These are phyloP conservation scores for Cladophialophora chaetospira DNA, from an alignment of 2,329 filamentous ascomycete species.

Conservation along the genomic window DNA sequence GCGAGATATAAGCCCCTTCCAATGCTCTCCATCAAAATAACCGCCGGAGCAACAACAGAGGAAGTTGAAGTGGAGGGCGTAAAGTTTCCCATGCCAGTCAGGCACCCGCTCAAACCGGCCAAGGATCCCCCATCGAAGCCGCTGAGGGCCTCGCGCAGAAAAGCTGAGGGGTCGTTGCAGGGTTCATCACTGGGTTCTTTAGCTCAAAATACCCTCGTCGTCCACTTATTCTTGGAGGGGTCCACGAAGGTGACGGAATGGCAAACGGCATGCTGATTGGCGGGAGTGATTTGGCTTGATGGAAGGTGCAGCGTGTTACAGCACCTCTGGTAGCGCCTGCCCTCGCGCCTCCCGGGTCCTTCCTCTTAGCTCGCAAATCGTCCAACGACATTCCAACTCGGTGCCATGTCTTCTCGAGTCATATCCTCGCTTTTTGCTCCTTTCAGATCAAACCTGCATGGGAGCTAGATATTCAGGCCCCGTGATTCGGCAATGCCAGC, in stretches of 20 bases:
- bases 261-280: constrained; percentile 24
- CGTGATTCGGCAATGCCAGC: constrained; percentile 23
- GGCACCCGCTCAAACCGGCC: no score
- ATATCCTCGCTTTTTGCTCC: constrained; percentile 14
- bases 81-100: no score
- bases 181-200: constrained; percentile 1
- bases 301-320: no score
- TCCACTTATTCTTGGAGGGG: constrained; percentile 3
- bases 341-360: constrained; percentile 20
- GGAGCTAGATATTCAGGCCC: constrained; percentile 10
- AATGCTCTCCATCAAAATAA: constrained; percentile 8
- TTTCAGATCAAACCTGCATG: constrained; percentile 19
- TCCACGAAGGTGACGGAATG: constrained; percentile 16
- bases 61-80: constrained; percentile 1
- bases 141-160: background rate
- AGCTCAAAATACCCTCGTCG: background rate
- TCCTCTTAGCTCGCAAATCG: constrained; percentile 4
- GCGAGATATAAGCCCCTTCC: constrained; percentile 16
- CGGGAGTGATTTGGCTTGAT: background rate
- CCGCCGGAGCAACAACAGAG: constrained; percentile 8
- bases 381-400: constrained; percentile 20
- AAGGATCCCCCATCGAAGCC: no score
- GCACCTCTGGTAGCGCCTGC: no score
- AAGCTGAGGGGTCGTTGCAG: background rate
- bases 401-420: constrained; percentile 20